Evolutionary conservation across 1,139 yeast species (phyloP).

Genomic region (Yamadazyma blattariae): DNA sequence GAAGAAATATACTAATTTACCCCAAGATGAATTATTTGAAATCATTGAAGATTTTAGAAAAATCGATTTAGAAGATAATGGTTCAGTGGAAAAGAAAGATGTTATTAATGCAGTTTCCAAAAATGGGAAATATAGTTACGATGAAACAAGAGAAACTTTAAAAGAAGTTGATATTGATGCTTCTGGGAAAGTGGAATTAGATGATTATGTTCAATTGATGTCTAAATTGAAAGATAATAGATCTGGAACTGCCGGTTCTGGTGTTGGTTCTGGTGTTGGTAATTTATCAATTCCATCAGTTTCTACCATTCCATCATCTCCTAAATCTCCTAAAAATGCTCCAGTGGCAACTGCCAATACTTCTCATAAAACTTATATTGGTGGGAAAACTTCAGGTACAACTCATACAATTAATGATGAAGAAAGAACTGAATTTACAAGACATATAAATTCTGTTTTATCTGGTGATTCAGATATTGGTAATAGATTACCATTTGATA

Average conservation of each 20-base stretch:
- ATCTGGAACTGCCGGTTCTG: slow-evolving; percentile 9
- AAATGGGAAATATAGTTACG: slow-evolving; percentile 79
- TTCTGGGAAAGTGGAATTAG: slow-evolving; percentile 93
- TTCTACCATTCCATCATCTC: slow-evolving; percentile 21
- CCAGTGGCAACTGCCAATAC: slow-evolving; percentile 49
- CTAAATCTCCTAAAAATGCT: slow-evolving; percentile 23
- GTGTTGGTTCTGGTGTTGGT: slow-evolving; percentile 9
- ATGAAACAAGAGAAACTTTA: slow-evolving; percentile 89
- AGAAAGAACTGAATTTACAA: slow-evolving; percentile 92
- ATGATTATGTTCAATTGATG: slow-evolving; percentile 86
- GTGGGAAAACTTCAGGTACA: slow-evolving; percentile 81
- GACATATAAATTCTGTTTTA: slow-evolving; percentile 89
- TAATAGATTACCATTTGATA: slow-evolving; percentile 82
- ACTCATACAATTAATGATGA: slow-evolving; percentile 95
- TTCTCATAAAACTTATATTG: slow-evolving; percentile 74
- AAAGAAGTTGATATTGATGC: slow-evolving; percentile 93
- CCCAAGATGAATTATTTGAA: slow-evolving; percentile 81
- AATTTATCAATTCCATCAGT: slow-evolving; percentile 15
- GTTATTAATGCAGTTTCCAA: slow-evolving; percentile 82
- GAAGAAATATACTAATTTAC: slow-evolving; percentile 81
- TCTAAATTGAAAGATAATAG: slow-evolving; percentile 59
- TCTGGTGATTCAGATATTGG: slow-evolving; percentile 92
- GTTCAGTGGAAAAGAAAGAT: slow-evolving; percentile 92
- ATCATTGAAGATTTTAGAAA: slow-evolving; percentile 75
- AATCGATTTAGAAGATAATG: slow-evolving; percentile 87